Evolutionary conservation across 2,329 filamentous ascomycete genomes (phyloP), one percentile per base, ranked within the genome.

Genomic region (Aspergillus aculeatinus): DNA sequence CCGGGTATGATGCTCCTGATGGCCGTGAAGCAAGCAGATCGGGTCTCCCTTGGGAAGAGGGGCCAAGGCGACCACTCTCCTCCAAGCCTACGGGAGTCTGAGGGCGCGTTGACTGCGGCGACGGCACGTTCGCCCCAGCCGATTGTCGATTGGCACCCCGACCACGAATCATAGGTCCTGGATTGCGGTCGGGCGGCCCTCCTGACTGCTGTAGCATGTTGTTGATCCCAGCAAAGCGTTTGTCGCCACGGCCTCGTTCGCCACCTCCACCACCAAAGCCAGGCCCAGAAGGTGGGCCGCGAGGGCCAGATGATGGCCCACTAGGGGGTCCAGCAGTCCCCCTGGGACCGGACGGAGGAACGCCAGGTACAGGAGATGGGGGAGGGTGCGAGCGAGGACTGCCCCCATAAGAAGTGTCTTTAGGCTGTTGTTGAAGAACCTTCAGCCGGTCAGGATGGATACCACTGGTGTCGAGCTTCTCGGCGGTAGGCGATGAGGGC

Each of bases 371-470:
- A 52, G 70, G 65, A 23, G 71, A 67, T 39, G 64, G 56, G 50
- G 64, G 63, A 55, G 61, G 73, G 27, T 66, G 69, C 48, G 66
- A 62, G 56, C 63, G 68, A 53, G 55, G 60, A 54, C 48, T 61
- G 53, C 57, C 65, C n/a, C 53, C 63, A 53, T 65, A 65, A n/a
- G 49, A 44, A 27, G 67, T 66, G 2, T 65, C 63, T 5, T 68
- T 53, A 21, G 68, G 65, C 60, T 73, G 73, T 51, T 72, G 68
- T 59, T 76, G 75, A 35, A 80, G 74, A 42, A 78, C 76, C 47
- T 77, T 79, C 50, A 84, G 70, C 42, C 83, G 79, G 66, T 84
- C 83, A 11, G 83, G 83, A 67, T 85, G 83, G 50, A 86, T 79
- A 33, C 82, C 81, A 23, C 75, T 71, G 16, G 75, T 70, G 39